These are phyloP conservation scores for Ophiostoma australiae DNA, from an alignment of 2,329 filamentous ascomycete species.

Conservation along the genomic window DNA sequence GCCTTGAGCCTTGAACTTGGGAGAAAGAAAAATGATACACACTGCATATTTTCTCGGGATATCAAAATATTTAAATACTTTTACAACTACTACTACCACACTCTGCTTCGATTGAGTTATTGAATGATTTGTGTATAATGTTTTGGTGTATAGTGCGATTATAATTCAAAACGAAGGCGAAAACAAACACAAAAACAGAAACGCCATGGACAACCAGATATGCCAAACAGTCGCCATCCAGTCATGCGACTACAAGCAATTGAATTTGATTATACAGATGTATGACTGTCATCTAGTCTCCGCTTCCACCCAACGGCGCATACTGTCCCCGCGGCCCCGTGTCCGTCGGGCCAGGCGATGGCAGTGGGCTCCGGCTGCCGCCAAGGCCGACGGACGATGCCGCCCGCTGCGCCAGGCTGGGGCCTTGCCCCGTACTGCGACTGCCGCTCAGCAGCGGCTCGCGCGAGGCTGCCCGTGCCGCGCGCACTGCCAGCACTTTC, in stretches of 20 bases:
- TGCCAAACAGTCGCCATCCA: neutral
- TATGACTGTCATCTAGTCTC: neutral
- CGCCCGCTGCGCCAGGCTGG: neutral
- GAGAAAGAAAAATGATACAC: constrained; percentile 13
- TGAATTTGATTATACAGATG: too few species aligned
- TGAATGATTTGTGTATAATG: neutral
- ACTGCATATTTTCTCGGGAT: constrained; percentile 3
- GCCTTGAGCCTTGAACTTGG: neutral
- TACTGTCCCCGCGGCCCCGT: constrained; percentile 24
- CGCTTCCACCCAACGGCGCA: constrained; percentile 22
- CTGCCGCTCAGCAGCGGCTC: constrained; percentile 13
- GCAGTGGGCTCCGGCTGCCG: constrained; percentile 11
- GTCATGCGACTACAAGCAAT: neutral
- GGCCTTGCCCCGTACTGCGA: neutral
- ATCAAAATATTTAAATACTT: neutral
- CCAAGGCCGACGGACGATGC: constrained; percentile 15
- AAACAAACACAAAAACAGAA: neutral
- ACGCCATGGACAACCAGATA: neutral
- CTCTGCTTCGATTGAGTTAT: neutral
- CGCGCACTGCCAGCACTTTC: constrained; percentile 21
- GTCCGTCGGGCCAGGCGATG: constrained; percentile 16
- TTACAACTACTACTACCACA: neutral
- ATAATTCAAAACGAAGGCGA: neutral
- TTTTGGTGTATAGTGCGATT: neutral
- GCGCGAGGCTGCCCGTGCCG: constrained; percentile 16